Conservation (phyloP, 208 protist genomes). For the Leptomonas seymouri region DNA sequence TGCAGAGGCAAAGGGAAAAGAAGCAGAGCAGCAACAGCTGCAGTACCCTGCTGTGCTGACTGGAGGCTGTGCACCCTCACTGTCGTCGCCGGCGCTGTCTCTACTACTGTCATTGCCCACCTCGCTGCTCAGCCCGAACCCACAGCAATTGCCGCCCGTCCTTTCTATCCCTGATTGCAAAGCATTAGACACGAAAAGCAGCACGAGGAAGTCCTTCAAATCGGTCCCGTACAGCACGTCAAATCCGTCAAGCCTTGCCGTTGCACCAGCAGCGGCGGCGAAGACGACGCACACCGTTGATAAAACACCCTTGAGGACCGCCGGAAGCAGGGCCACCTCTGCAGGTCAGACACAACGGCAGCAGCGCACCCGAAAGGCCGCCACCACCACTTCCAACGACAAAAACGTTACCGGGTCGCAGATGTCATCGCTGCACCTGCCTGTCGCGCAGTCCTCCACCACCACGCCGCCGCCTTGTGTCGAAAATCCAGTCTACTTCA, state of each 20-base stretch:
- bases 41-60: too few relatives aligned
- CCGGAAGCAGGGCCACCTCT: too few relatives aligned
- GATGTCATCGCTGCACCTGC: constrained; percentile 6
- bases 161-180: too few relatives aligned
- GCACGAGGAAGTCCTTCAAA: not conserved
- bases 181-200: not conserved
- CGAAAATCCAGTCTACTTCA: constrained; percentile 38
- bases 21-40: too few relatives aligned
- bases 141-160: not conserved
- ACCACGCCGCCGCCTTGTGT: not conserved
- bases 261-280: too few relatives aligned
- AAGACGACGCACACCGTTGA: too few relatives aligned
- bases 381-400: not conserved
- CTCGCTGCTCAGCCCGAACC: not conserved
- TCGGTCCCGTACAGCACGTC: not conserved
- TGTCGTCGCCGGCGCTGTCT: not conserved
- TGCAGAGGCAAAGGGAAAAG: too few relatives aligned
- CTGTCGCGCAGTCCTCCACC: not conserved
- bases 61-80: too few relatives aligned
- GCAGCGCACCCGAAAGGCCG: not conserved
- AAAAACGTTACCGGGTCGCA: not conserved
- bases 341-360: not conserved
- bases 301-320: too few relatives aligned
- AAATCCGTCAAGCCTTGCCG: too few relatives aligned
- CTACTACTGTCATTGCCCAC: not conserved